A percentile compares a stretch with the other conserved stretches of the same genome.
Conservation (phyloP, 2,329 filamentous ascomycete genomes). For the Pestalotiopsis fici region DNA sequence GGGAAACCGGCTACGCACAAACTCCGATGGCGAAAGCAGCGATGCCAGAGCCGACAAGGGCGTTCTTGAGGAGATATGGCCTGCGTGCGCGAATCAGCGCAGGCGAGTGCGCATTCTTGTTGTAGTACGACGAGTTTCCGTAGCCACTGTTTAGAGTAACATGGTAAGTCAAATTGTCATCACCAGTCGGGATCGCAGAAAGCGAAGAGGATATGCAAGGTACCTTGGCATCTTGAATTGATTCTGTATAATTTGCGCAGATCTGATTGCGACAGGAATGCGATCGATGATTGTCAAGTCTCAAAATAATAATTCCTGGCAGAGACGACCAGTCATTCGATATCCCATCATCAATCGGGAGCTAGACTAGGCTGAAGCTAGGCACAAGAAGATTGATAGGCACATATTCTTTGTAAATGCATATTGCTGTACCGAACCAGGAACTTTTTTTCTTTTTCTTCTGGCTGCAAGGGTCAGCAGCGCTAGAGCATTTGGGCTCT, state of each 20-base stretch:
- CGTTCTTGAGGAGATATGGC: slow-evolving; percentile 90
- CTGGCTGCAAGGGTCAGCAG: background rate
- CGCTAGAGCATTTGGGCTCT: background rate
- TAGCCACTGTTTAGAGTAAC: slow-evolving; percentile 29
- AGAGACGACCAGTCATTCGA: background rate
- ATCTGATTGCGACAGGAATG: background rate
- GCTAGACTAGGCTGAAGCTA: background rate
- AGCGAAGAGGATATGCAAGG: background rate
- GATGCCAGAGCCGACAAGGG: slow-evolving; percentile 75
- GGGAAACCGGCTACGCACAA: slow-evolving; percentile 64
- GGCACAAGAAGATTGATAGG: background rate
- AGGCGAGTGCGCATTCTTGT: slow-evolving; percentile 79
- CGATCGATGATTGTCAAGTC: background rate
- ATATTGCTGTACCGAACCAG: background rate
- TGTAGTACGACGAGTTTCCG: slow-evolving; percentile 74
- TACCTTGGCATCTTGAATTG: slow-evolving; percentile 1
- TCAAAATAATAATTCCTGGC: background rate
- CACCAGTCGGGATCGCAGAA: background rate
- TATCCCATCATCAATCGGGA: background rate
- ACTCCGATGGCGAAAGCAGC: slow-evolving; percentile 77
- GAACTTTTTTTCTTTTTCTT: background rate
- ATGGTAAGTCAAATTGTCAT: background rate
- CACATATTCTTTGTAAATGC: background rate
- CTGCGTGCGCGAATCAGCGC: slow-evolving; percentile 89
- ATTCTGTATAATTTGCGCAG: background rate